A percentile compares a stretch with the other conserved stretches of the same genome.
phyloP scores from a whole-genome alignment of 305 asterid species.

The Ajuga reptans region DNA sequence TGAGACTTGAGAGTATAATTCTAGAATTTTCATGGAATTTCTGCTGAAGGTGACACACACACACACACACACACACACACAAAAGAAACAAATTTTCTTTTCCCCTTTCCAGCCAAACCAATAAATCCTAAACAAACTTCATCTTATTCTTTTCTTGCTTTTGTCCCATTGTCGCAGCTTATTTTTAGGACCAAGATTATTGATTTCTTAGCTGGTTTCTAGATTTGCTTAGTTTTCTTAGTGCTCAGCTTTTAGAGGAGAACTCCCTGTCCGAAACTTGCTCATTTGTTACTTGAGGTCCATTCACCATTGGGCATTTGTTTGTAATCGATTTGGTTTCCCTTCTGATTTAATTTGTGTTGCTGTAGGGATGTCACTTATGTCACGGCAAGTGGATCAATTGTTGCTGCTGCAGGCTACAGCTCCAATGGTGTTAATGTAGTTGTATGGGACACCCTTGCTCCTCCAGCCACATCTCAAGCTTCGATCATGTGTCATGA shows the following conservation, averaged over 20 bases:
- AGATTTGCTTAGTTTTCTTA: not conserved
- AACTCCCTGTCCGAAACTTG: conserved; percentile 8
- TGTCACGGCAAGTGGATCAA: conserved; percentile 90
- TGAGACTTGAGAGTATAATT: not conserved
- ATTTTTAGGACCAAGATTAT: not conserved
- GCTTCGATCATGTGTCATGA: conserved; percentile 99
- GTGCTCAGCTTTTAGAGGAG: not conserved
- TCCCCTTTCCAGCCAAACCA: not conserved
- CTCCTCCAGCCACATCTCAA: conserved; percentile 85
- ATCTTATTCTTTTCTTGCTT: not conserved
- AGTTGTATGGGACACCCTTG: conserved; percentile 97
- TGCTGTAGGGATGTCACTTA: conserved; percentile 78
- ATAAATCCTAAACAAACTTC: not conserved
- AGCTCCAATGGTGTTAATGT: conserved; percentile 88
- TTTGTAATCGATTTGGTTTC: not conserved
- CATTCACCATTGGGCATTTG: conserved; percentile 12
- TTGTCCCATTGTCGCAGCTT: conserved; percentile 2
- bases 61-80: not conserved
- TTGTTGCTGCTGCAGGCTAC: conserved; percentile 92
- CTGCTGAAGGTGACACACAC: conserved; percentile 8
- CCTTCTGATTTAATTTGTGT: conserved; percentile 16
- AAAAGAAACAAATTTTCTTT: not conserved
- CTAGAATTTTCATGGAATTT: not conserved
- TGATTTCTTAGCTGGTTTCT: conserved; percentile 12
- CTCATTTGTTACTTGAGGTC: conserved; percentile 8